Conservation (phyloP, 495 filamentous ascomycete genomes). For the Penicillium bovifimosum region DNA sequence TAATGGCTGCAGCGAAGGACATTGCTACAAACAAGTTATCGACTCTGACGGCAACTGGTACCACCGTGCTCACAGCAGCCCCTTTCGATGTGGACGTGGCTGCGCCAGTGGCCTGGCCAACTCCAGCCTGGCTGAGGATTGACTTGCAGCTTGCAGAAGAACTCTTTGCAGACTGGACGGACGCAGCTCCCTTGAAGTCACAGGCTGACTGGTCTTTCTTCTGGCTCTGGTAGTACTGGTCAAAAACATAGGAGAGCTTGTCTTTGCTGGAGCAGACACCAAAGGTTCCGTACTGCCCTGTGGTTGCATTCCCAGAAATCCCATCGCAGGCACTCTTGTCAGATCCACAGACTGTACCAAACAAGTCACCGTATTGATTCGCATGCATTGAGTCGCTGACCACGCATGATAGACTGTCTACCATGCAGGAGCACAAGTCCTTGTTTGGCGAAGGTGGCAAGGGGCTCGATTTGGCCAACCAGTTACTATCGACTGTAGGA, state of each 20-base stretch:
- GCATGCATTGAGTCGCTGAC: constrained; percentile 45
- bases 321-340: constrained; percentile 55
- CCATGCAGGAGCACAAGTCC: constrained; percentile 80
- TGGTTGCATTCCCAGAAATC: constrained; percentile 62
- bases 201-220: constrained; percentile 54
- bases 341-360: constrained; percentile 66
- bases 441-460: constrained; percentile 81
- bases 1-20: not conserved
- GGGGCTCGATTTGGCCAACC: constrained; percentile 55
- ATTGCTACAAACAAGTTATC: not conserved
- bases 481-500: constrained; percentile 56
- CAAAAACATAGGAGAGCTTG: constrained; percentile 73
- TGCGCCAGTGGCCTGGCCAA: constrained; percentile 47
- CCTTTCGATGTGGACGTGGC: constrained; percentile 28
- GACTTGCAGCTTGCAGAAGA: constrained; percentile 47
- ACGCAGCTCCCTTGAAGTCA: constrained; percentile 67
- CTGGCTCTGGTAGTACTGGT: constrained; percentile 64
- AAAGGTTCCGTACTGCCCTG: constrained; percentile 78
- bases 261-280: constrained; percentile 73
- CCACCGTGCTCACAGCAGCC: constrained; percentile 24
- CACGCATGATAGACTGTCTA: constrained; percentile 58
- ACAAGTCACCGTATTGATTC: constrained; percentile 58
- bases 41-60: not conserved
- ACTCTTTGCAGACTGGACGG: constrained; percentile 40
- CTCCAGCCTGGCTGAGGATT: constrained; percentile 57